Evolutionary conservation across 768 basidiomycete species (phyloP), one percentile per base, ranked within the genome.

Genomic region (Lactifluus subvellereus): DNA sequence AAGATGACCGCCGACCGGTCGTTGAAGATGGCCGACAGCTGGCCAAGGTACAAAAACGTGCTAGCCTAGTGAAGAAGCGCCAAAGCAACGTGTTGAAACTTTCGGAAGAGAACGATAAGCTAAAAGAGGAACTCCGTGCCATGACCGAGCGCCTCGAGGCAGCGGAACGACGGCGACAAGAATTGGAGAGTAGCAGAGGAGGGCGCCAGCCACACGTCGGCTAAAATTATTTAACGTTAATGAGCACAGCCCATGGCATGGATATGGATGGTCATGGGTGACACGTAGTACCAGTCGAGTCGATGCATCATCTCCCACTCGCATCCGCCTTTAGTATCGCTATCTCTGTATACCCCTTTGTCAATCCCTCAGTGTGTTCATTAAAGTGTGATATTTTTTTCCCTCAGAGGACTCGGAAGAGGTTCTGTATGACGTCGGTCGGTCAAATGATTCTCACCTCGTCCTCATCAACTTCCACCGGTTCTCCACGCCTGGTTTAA

Each of bases 11-110:
- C 16, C 47, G 38, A 4, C 47, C 59, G 6, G 45, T 37, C 27
- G 45, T 37, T n/a, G 22, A 57, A 20, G 49, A 57, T 14, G 51
- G 2, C 66, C 61, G 60, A 20, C 62, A 49, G 32, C 2, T 48
- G 20, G 16, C 48, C 61, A 72, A 67, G 58, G 50, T 68, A 40
- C 63, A 77, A 74, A 72, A 61, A 72, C 81, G 66, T 60, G 62
- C 58, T 38, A 64, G 47, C 33, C 22, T 59, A 8, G 58, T 64
- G 3, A 77, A 88, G 71, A 91, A 90, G 74, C 84, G 89, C 65
- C 85, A 84, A 47, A 88, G 86, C 69, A 90, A 87, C 73, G 87
- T 91, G 62, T 72, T 88, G 70, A 89, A 87, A 70, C 78, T 92
- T 40, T 79, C 86, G 22, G 79, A 87, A 75, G 89, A 92, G 78